Base-by-base conservation (phyloP, 768 basidiomycete species). In the Phanerochaete sordida region DNA sequence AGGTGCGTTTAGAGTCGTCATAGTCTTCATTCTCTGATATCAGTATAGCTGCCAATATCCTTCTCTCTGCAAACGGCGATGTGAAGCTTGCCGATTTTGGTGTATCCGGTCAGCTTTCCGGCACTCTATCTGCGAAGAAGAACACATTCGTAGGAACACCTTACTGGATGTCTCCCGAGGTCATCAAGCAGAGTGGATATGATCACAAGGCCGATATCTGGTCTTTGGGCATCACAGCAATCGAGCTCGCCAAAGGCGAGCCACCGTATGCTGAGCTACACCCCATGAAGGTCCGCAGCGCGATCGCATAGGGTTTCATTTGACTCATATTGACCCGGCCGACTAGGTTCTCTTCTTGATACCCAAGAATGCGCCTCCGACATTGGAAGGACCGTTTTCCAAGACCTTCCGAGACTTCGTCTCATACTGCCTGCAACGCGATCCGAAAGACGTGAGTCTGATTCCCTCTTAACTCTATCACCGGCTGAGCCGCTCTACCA, bases 91-190 rank as follows among this genome's bases (percentile, higher is more conserved):
- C 97, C 47, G 97, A 99, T 72, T 99, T 99, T 69, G 97, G 97
- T 69, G 97, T 99, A 3, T 98, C 95, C 1, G 97, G 97, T 28
- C 97, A 99, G 69, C 81, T 99, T 28, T 95, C 92, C 23, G 94
- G 94, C 2, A 95, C 92, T 1, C 77, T 95, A 46, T 92, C 90
- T 12, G 92, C 91, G 21, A 94, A 93, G 83, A 95, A 98, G 84
- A 98, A 99, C 67, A 99, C 96, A 0, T 98, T 95, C 71, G 96
- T 96, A 31, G 93, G 93, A 28, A 95, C 96, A 19, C 96, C 96
- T 2, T 99, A 98, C 71, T 99, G 97, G 97, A 99, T 99, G 97
- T 94, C 93, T 7, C 97, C 97, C 6, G 97, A 99, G 71, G 95
- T 98, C 24, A 99, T 99, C 79, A 98, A 98, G 73, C 97, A 99